phyloP scores from a whole-genome alignment of 1,139 yeast genomes.

The Geotrichum carabidarum region DNA sequence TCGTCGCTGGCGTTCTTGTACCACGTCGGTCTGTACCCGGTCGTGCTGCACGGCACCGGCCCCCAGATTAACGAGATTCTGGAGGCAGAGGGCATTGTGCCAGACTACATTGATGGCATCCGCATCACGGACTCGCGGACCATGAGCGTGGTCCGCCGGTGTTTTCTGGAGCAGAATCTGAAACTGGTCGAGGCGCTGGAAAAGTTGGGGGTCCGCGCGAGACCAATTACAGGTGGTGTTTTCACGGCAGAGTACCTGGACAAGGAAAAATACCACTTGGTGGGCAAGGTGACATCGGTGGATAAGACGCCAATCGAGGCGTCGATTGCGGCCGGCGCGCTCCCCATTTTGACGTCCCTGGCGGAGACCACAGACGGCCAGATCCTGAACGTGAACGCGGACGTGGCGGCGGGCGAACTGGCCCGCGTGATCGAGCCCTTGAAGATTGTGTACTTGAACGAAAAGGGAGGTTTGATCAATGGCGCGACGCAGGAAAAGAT shows the following conservation, averaged over 20 bases:
- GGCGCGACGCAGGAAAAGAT: conserved; percentile 89
- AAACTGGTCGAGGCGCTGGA: conserved; percentile 93
- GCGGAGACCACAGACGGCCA: conserved; percentile 98
- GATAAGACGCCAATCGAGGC: conserved; percentile 92
- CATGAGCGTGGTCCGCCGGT: conserved; percentile 91
- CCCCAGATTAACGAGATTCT: conserved; percentile 94
- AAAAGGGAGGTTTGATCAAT: conserved; percentile 94
- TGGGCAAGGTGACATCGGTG: conserved; percentile 82
- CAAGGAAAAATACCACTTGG: conserved; percentile 83
- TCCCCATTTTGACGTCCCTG: conserved; percentile 90
- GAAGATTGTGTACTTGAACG: conserved; percentile 91
- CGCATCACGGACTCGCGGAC: conserved; percentile 92
- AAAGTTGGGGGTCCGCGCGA: conserved; percentile 92
- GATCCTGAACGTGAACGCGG: conserved; percentile 94
- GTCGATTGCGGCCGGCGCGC: conserved; percentile 89
- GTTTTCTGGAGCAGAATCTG: conserved; percentile 91
- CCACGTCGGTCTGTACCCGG: conserved; percentile 96
- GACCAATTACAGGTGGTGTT: conserved; percentile 98
- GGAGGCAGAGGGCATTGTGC: conserved; percentile 92
- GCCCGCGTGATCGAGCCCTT: conserved; percentile 96
- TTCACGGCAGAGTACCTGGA: conserved; percentile 91
- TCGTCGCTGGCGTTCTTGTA: conserved; percentile 92
- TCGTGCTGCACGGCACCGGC: conserved; percentile 96
- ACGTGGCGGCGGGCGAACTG: conserved; percentile 96
- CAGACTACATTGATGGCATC: conserved; percentile 93